phyloP scores from a whole-genome alignment of 192 early-diverging fungal species.

The Backusella macrospora region DNA sequence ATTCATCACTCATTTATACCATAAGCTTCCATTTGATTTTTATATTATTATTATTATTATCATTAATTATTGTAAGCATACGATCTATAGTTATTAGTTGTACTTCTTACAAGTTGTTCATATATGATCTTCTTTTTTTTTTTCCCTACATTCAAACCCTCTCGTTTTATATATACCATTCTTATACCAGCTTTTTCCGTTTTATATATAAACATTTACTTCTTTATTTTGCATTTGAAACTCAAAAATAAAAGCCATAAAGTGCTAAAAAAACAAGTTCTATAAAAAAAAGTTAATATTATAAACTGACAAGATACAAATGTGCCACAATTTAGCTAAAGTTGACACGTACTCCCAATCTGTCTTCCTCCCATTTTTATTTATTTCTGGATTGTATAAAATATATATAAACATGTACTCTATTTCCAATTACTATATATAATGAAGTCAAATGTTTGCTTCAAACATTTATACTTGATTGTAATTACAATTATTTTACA shows the following conservation, averaged over 20 bases:
- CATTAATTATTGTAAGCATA: constrained; percentile 8
- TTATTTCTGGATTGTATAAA: too few relatives aligned
- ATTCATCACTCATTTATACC: constrained; percentile 11
- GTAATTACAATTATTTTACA: too few relatives aligned
- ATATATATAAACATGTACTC: too few relatives aligned
- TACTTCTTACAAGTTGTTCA: constrained; percentile 10
- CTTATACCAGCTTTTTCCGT: neutral
- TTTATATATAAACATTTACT: constrained; percentile 8
- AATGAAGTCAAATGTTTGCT: too few relatives aligned
- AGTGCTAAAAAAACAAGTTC: neutral
- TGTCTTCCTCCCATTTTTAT: too few relatives aligned
- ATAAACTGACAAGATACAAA: constrained; percentile 7
- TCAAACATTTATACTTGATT: too few relatives aligned
- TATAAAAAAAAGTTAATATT: neutral
- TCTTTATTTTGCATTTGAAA: neutral
- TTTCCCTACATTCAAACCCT: neutral
- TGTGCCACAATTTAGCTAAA: neutral
- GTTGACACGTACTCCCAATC: neutral
- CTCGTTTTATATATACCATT: constrained; percentile 5
- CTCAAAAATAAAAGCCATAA: neutral
- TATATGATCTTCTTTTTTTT: constrained; percentile 1
- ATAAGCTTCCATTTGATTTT: constrained; percentile 4
- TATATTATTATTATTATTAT: neutral
- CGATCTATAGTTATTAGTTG: neutral
- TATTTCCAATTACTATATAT: too few relatives aligned